Percentiles rank a stretch among this genome's conserved stretches.
Conservation (phyloP, 2,329 filamentous ascomycete genomes). For the Ambrosiella beaveri region DNA sequence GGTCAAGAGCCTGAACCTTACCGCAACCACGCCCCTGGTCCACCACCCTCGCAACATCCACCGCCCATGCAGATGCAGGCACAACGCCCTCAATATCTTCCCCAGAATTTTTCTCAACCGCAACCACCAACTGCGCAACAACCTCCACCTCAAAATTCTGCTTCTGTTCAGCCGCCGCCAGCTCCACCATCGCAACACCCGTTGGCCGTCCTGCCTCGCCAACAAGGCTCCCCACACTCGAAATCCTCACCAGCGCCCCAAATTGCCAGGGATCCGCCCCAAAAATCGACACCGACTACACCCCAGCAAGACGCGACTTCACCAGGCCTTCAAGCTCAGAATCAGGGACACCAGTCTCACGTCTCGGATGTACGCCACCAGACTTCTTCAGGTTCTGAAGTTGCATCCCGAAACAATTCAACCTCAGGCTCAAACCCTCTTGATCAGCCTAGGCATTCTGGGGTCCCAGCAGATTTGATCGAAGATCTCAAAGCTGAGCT, state of each 20-base stretch:
- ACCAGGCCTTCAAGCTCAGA: slow-evolving; percentile 10
- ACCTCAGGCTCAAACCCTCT: neutral
- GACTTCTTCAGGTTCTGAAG: neutral
- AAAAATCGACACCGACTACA: slow-evolving; percentile 5
- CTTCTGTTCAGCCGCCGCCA: slow-evolving; percentile 13
- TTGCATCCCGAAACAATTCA: neutral
- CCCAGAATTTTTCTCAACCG: neutral
- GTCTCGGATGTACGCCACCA: neutral
- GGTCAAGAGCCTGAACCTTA: too few species aligned
- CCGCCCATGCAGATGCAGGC: neutral
- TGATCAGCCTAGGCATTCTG: neutral
- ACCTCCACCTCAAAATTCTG: slow-evolving; percentile 18
- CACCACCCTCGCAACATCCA: neutral
- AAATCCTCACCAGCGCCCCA: slow-evolving; percentile 1
- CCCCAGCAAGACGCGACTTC: slow-evolving; percentile 6
- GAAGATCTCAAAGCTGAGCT: neutral
- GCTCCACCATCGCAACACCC: slow-evolving; percentile 16
- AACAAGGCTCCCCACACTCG: slow-evolving; percentile 21
- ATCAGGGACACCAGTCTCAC: slow-evolving; percentile 5
- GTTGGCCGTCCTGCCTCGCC: slow-evolving; percentile 14
- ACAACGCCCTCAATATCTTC: neutral
- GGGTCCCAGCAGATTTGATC: neutral
- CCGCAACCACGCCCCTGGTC: neutral
- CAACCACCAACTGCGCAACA: neutral
- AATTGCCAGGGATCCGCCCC: slow-evolving; percentile 3